Conservation (phyloP, 2,329 filamentous ascomycete species). For the Cadophora gregata region DNA sequence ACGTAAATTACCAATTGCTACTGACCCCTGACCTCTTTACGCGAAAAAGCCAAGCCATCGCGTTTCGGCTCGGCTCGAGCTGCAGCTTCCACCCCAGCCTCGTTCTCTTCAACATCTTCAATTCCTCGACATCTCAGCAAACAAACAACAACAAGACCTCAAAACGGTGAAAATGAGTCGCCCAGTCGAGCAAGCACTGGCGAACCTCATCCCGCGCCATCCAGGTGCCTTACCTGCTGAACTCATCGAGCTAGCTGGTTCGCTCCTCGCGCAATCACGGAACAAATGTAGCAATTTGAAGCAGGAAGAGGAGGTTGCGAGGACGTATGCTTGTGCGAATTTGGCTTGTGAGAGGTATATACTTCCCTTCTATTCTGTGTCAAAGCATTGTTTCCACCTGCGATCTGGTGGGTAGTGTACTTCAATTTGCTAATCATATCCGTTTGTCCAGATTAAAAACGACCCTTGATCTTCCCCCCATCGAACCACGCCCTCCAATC, state of each 20-base stretch:
- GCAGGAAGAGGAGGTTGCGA: constrained; percentile 85
- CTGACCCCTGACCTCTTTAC: neutral
- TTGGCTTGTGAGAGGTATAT: constrained; percentile 83
- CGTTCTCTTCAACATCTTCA: neutral
- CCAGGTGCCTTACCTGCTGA: constrained; percentile 69
- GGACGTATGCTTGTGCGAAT: constrained; percentile 83
- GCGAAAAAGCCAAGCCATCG: constrained; percentile 5
- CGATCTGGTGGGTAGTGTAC: neutral
- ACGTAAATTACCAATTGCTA: neutral
- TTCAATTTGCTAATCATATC: neutral
- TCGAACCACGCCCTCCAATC: constrained; percentile 77
- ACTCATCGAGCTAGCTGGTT: constrained; percentile 74
- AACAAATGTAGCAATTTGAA: constrained; percentile 79
- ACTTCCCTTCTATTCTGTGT: neutral
- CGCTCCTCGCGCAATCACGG: constrained; percentile 80
- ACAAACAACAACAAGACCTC: neutral
- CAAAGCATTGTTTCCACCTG: neutral
- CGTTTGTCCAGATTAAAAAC: constrained; percentile 71
- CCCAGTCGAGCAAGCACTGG: constrained; percentile 74
- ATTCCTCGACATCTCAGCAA: neutral
- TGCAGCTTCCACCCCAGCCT: constrained; percentile 4
- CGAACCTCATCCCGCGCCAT: constrained; percentile 76
- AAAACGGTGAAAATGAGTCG: constrained; percentile 65
- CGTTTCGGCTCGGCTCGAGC: constrained; percentile 2
- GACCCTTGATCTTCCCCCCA: constrained; percentile 75